These are phyloP conservation scores for Caloboletus firmus DNA, from an alignment of 1,284 basidiomycete genomes.

Conservation along the genomic window DNA sequence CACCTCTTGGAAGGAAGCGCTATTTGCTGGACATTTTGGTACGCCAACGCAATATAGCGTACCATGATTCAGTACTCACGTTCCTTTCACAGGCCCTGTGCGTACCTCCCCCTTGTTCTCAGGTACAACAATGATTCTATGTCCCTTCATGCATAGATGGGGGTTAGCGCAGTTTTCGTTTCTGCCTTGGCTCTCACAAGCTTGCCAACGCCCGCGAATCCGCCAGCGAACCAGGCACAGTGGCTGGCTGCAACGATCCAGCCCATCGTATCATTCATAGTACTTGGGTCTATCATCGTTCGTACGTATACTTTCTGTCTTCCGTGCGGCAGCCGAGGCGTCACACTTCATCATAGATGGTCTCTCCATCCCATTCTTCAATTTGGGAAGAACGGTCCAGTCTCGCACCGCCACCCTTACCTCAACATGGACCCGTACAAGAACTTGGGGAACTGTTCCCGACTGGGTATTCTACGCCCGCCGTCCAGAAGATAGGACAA, in stretches of 20 bases:
- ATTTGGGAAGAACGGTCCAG: constrained; percentile 64
- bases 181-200: constrained; percentile 72
- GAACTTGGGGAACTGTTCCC: constrained; percentile 34
- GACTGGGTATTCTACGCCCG: constrained; percentile 54
- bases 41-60: constrained; percentile 1
- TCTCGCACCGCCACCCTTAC: constrained; percentile 49
- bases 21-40: constrained; percentile 90
- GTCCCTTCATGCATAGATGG: constrained; percentile 50
- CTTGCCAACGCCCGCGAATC: constrained; percentile 57
- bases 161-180: constrained; percentile 84
- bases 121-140: not conserved
- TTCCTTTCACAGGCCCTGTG: constrained; percentile 47
- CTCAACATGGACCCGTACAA: constrained; percentile 36
- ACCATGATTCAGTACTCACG: constrained; percentile 2
- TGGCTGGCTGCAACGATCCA: constrained; percentile 68
- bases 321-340: not conserved
- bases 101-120: constrained; percentile 24
- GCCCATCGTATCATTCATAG: constrained; percentile 82
- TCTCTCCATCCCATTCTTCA: constrained; percentile 87
- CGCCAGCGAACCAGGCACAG: constrained; percentile 68
- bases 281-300: constrained; percentile 79
- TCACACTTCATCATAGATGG: constrained; percentile 54
- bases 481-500: constrained; percentile 23
- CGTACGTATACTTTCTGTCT: constrained; percentile 49
- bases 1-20: constrained; percentile 70